Conservation (phyloP, 2,329 filamentous ascomycete species). For the Colletotrichum lupini region DNA sequence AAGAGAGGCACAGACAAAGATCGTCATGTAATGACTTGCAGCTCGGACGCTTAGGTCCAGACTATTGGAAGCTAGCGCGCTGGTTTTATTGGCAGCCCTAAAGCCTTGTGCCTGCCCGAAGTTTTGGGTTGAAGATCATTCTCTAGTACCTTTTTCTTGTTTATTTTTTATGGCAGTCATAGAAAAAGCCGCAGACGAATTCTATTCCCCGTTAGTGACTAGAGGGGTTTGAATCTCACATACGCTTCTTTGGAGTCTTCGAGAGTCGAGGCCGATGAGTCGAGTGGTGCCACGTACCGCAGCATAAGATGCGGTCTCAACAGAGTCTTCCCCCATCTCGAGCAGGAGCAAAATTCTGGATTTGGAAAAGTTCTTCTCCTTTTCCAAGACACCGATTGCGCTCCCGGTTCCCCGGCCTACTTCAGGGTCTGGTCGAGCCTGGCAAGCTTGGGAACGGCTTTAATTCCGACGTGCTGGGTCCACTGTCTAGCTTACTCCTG, state of each 20-base stretch:
- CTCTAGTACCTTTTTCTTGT: not conserved
- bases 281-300: too few relatives aligned
- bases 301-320: too few relatives aligned
- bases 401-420: not conserved
- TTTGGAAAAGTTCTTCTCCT: not conserved
- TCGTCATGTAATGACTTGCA: not conserved
- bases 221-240: too few relatives aligned
- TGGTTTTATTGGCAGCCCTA: not conserved
- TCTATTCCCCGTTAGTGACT: too few relatives aligned
- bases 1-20: not conserved
- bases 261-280: too few relatives aligned
- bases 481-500: not conserved
- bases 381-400: not conserved
- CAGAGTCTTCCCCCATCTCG: too few relatives aligned
- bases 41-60: not conserved
- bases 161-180: too few relatives aligned
- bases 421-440: not conserved
- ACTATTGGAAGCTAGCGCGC: not conserved
- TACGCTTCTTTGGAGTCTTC: too few relatives aligned
- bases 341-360: too few relatives aligned
- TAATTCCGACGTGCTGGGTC: not conserved
- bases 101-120: not conserved
- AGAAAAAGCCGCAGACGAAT: too few relatives aligned
- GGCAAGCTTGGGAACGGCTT: not conserved
- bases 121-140: not conserved